These are phyloP conservation scores for Calonectria pseudoreteaudii DNA, from an alignment of 2,329 filamentous ascomycete species.

Conservation along the genomic window DNA sequence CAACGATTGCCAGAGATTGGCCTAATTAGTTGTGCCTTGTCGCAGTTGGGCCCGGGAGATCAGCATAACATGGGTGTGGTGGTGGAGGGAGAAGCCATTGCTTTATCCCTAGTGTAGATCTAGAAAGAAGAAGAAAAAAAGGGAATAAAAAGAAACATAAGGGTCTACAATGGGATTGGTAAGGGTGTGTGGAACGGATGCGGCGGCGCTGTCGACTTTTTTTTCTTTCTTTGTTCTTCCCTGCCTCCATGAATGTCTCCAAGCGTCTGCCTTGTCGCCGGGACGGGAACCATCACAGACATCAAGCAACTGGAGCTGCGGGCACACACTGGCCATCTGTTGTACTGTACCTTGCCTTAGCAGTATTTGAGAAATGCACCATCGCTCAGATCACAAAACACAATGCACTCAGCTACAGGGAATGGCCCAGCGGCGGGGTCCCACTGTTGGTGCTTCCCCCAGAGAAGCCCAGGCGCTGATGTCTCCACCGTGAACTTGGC, in stretches of 20 bases:
- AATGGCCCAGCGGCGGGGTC: background rate
- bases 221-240: slow-evolving; percentile 5
- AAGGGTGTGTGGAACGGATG: background rate
- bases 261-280: slow-evolving; percentile 2
- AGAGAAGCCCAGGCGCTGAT: slow-evolving; percentile 14
- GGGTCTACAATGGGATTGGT: background rate
- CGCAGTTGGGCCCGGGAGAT: slow-evolving; percentile 18
- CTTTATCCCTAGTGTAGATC: slow-evolving; percentile 25
- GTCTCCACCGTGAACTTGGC: slow-evolving; percentile 9
- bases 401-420: slow-evolving; percentile 12
- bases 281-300: slow-evolving; percentile 17
- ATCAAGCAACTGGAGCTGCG: background rate
- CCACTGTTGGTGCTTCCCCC: slow-evolving; percentile 20
- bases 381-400: slow-evolving; percentile 13
- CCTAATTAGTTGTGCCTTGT: slow-evolving; percentile 15
- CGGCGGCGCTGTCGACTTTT: slow-evolving; percentile 5
- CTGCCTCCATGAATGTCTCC: background rate
- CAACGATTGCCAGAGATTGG: slow-evolving; percentile 8
- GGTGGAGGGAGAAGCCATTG: slow-evolving; percentile 1
- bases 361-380: background rate
- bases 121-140: background rate
- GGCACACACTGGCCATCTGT: background rate
- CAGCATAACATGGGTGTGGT: slow-evolving; percentile 14
- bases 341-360: slow-evolving; percentile 11
- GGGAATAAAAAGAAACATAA: background rate